phyloP scores from a whole-genome alignment of 2,329 filamentous ascomycete species.

The Colletotrichum spaethianum region DNA sequence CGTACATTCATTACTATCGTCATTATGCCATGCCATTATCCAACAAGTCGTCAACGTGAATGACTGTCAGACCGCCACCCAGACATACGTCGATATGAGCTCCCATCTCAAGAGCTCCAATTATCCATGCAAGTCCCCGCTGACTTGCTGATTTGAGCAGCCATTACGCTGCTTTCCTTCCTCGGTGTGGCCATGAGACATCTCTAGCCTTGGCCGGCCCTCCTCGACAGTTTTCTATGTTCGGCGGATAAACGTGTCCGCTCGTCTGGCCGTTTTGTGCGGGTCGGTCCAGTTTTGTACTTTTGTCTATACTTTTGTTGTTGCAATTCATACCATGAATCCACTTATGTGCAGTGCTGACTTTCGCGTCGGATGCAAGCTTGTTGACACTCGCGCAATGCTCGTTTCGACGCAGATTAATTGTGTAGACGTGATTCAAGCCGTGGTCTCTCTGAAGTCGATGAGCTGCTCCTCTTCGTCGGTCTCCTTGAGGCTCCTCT shows the following conservation, averaged over 20 bases:
- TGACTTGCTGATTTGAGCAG: slow-evolving; percentile 8
- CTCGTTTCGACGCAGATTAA: not conserved
- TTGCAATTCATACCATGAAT: slow-evolving; percentile 14
- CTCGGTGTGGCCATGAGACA: not conserved
- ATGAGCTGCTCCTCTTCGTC: slow-evolving; percentile 35
- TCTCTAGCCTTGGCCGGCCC: not conserved
- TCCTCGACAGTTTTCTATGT: slow-evolving; percentile 11
- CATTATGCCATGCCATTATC: slow-evolving; percentile 40
- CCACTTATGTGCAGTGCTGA: slow-evolving; percentile 7
- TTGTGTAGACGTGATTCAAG: slow-evolving; percentile 11
- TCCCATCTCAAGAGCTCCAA: slow-evolving; percentile 10
- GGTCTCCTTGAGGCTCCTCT: slow-evolving; percentile 73
- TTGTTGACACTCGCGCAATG: not conserved
- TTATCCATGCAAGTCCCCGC: not conserved
- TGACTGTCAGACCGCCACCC: slow-evolving; percentile 28
- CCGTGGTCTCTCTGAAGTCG: slow-evolving; percentile 40
- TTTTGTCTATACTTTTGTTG: slow-evolving; percentile 35
- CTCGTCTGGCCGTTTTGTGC: slow-evolving; percentile 31
- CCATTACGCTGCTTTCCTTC: not conserved
- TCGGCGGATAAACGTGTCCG: slow-evolving; percentile 29
- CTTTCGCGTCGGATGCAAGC: not conserved
- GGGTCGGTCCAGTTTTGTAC: slow-evolving; percentile 17
- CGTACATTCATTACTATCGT: slow-evolving; percentile 42
- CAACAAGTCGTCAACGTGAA: slow-evolving; percentile 34
- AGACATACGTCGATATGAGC: slow-evolving; percentile 36